Conservation (phyloP, 495 filamentous ascomycete genomes). For the Aspergillus carlsbadensis region DNA sequence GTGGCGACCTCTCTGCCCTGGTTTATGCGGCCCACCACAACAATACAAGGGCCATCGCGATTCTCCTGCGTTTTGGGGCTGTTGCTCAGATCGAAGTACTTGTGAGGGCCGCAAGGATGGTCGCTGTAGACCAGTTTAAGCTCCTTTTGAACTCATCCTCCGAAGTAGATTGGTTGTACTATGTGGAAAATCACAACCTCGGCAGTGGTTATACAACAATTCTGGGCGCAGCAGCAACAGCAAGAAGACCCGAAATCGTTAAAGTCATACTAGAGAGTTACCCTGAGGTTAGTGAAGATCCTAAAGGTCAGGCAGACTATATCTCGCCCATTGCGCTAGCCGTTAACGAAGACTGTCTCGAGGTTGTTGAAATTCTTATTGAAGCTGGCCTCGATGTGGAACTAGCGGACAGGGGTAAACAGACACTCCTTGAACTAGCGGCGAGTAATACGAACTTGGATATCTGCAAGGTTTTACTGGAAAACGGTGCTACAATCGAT, state of each 20-base stretch:
- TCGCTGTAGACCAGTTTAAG: background rate
- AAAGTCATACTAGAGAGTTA: background rate
- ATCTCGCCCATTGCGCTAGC: background rate
- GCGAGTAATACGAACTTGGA: background rate
- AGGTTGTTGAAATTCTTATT: background rate
- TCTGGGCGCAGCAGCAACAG: background rate
- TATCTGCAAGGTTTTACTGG: background rate
- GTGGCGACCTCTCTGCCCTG: background rate
- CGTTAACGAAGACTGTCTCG: background rate
- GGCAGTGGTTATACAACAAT: background rate
- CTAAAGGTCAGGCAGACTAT: background rate
- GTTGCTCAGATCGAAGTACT: background rate
- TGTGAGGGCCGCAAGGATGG: background rate
- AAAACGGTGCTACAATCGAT: background rate
- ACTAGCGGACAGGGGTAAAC: background rate
- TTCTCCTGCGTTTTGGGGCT: background rate
- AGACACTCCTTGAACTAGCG: background rate
- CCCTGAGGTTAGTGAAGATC: background rate
- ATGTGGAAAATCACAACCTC: background rate
- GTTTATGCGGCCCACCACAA: background rate
- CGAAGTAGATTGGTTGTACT: background rate
- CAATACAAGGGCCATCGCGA: background rate
- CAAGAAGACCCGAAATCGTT: background rate
- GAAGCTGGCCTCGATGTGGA: background rate
- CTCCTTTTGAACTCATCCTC: background rate